Evolutionary conservation across 495 filamentous ascomycete genomes (phyloP).

Genomic region (Xylaria telfairii): DNA sequence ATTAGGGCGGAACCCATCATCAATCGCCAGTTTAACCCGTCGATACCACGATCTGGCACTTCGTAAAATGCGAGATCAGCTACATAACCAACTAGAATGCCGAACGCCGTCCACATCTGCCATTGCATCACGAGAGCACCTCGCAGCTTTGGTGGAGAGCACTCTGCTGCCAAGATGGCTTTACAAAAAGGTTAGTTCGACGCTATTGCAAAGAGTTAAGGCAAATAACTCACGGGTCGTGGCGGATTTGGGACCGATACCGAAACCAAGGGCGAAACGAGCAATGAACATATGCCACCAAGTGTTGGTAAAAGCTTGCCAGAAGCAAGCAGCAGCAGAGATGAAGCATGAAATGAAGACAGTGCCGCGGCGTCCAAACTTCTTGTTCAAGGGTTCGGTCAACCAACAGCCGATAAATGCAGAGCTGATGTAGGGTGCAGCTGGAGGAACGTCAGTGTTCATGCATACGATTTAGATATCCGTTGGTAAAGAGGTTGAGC

Average conservation of each 20-base stretch:
- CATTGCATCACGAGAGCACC: conserved; percentile 74
- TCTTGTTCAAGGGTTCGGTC: conserved; percentile 78
- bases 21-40: conserved; percentile 78
- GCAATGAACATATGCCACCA: conserved; percentile 80
- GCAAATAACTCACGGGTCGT: conserved; percentile 59
- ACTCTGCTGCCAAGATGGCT: conserved; percentile 76
- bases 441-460: conserved; percentile 27
- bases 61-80: conserved; percentile 75
- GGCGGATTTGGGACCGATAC: conserved; percentile 81
- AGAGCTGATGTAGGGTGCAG: conserved; percentile 75
- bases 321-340: conserved; percentile 71
- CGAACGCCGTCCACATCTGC: conserved; percentile 89
- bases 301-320: conserved; percentile 75
- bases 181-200: neutral
- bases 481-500: conserved; percentile 29
- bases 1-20: conserved; percentile 84
- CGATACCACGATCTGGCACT: conserved; percentile 62
- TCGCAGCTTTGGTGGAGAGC: conserved; percentile 71
- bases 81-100: conserved; percentile 78
- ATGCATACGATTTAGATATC: neutral
- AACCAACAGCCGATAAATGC: conserved; percentile 84
- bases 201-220: neutral
- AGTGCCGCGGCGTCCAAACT: conserved; percentile 80
- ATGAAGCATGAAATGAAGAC: conserved; percentile 68
- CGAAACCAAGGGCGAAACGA: conserved; percentile 74